phyloP scores from a whole-genome alignment of 768 basidiomycete genomes.

The Stropharia rugosoannulata region DNA sequence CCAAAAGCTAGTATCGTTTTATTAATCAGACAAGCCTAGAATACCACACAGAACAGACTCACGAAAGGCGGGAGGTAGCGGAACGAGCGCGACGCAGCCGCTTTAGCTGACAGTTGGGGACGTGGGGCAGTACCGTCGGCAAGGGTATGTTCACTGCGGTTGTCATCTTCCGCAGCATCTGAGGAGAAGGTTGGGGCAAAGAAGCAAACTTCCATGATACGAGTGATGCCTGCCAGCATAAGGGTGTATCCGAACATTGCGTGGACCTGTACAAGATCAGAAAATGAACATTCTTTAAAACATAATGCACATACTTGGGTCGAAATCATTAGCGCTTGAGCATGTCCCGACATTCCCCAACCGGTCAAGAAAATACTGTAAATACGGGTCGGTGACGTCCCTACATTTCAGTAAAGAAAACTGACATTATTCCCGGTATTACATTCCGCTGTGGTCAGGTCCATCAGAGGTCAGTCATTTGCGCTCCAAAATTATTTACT shows the following conservation, averaged over 20 bases:
- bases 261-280: slow-evolving; percentile 56
- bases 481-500: slow-evolving; percentile 11
- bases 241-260: slow-evolving; percentile 82
- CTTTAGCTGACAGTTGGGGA: slow-evolving; percentile 12
- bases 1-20: slow-evolving; percentile 51
- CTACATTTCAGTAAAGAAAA: neutral
- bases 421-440: slow-evolving; percentile 77
- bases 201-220: slow-evolving; percentile 86
- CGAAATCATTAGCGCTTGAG: slow-evolving; percentile 81
- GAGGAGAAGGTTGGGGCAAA: slow-evolving; percentile 36
- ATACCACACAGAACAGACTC: slow-evolving; percentile 30
- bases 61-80: slow-evolving; percentile 90
- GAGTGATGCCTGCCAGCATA: slow-evolving; percentile 77
- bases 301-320: slow-evolving; percentile 54
- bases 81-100: slow-evolving; percentile 56
- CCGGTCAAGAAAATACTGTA: slow-evolving; percentile 84
- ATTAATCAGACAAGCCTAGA: neutral
- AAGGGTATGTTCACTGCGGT: slow-evolving; percentile 66
- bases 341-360: slow-evolving; percentile 92
- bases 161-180: slow-evolving; percentile 44
- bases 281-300: neutral
- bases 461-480: neutral
- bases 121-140: slow-evolving; percentile 28
- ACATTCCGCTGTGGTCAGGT: slow-evolving; percentile 58
- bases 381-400: neutral